phyloP scores from a whole-genome alignment of 1,284 basidiomycete genomes.

The Microbotryomycetes sp. region DNA sequence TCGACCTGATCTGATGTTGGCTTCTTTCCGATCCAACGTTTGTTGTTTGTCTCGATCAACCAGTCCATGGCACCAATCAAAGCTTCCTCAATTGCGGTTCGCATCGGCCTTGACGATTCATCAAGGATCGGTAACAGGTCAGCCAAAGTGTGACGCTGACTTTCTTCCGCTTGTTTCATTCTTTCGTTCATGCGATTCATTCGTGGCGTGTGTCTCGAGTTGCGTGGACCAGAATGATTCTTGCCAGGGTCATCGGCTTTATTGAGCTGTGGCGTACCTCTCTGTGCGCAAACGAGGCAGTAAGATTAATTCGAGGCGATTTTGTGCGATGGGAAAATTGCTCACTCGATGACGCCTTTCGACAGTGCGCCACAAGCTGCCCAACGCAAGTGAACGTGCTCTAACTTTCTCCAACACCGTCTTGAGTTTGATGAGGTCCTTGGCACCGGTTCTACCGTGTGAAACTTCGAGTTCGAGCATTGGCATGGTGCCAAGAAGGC shows the following conservation, averaged over 20 bases:
- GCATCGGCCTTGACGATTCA: slow-evolving; percentile 6
- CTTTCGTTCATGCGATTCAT: slow-evolving; percentile 10
- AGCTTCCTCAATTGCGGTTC: slow-evolving; percentile 10
- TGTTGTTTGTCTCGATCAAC: slow-evolving; percentile 12
- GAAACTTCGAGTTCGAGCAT: slow-evolving; percentile 47
- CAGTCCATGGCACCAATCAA: slow-evolving; percentile 23
- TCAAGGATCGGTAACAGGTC: slow-evolving; percentile 25
- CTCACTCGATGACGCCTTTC: background rate
- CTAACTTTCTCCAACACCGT: slow-evolving; percentile 40
- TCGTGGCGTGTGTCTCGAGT: slow-evolving; percentile 6
- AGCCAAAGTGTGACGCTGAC: slow-evolving; percentile 22
- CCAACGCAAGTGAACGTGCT: slow-evolving; percentile 34
- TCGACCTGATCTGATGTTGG: slow-evolving; percentile 40
- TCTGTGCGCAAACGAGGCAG: too few species aligned
- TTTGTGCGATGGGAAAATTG: too few species aligned
- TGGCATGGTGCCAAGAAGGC: slow-evolving; percentile 36
- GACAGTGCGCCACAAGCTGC: background rate
- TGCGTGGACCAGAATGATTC: background rate
- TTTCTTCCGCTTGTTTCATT: slow-evolving; percentile 11
- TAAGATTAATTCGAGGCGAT: slow-evolving; percentile 12
- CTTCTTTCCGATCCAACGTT: slow-evolving; percentile 40
- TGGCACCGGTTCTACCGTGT: slow-evolving; percentile 44
- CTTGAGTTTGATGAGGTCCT: slow-evolving; percentile 42
- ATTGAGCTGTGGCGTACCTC: too few species aligned
- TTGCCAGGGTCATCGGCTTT: too few species aligned